These are phyloP conservation scores for Microsporum audouinii DNA, from an alignment of 2,329 filamentous ascomycete genomes.

Conservation along the genomic window DNA sequence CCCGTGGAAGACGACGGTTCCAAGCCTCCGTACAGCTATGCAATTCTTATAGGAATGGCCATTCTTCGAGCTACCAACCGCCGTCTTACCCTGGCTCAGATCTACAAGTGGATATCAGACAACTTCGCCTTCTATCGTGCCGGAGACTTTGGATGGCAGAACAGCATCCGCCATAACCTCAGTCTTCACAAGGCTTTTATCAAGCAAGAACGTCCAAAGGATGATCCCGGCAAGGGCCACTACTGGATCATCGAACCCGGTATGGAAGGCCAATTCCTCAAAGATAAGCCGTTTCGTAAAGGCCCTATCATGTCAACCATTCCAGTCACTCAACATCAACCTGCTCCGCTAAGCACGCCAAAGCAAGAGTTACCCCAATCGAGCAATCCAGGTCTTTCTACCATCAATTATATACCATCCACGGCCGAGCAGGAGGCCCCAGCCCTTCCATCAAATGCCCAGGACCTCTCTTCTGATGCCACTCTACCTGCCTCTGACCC, in stretches of 20 bases:
- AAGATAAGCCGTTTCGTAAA: slow-evolving; percentile 57
- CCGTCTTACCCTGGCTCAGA: slow-evolving; percentile 79
- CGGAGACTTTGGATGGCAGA: slow-evolving; percentile 88
- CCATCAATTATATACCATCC: slow-evolving; percentile 12
- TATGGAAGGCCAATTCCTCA: slow-evolving; percentile 78
- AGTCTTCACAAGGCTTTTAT: slow-evolving; percentile 94
- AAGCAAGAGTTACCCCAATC: slow-evolving; percentile 10
- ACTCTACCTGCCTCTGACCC: slow-evolving; percentile 63
- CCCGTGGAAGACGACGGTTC: slow-evolving; percentile 69
- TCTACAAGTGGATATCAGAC: slow-evolving; percentile 99
- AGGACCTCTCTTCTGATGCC: slow-evolving; percentile 63
- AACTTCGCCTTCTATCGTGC: slow-evolving; percentile 79
- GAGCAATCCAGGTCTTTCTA: slow-evolving; percentile 5
- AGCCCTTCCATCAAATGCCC: slow-evolving; percentile 17
- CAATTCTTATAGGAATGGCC: slow-evolving; percentile 90
- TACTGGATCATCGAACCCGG: slow-evolving; percentile 94
- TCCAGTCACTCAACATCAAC: slow-evolving; percentile 15
- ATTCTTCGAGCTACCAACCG: slow-evolving; percentile 77
- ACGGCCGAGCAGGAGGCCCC: slow-evolving; percentile 7
- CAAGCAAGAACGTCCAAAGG: slow-evolving; percentile 90
- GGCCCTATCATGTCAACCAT: slow-evolving; percentile 35
- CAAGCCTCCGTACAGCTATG: slow-evolving; percentile 89
- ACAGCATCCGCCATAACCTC: slow-evolving; percentile 96
- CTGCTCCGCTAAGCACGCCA: slow-evolving; percentile 2
- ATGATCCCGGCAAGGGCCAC: slow-evolving; percentile 93